A percentile compares a stretch with the other conserved stretches of the same genome.
These are phyloP conservation scores for Lactarius tabidus DNA, from an alignment of 768 basidiomycete species.

Conservation along the genomic window DNA sequence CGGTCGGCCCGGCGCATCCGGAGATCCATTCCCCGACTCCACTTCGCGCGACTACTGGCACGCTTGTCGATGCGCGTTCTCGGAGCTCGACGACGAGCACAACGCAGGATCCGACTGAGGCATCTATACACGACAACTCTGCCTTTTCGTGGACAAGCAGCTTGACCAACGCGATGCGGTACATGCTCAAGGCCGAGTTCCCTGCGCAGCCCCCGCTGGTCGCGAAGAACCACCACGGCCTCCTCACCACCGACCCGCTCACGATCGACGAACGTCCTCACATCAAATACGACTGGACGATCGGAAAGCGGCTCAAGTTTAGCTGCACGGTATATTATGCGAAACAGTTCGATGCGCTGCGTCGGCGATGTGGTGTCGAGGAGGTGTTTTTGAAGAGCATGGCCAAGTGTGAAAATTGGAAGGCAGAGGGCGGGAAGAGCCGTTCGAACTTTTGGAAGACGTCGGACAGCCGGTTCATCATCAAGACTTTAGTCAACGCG, in stretches of 20 bases:
- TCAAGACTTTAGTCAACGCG: slow-evolving; percentile 81
- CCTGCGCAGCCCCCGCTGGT: slow-evolving; percentile 34
- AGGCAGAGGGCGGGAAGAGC: slow-evolving; percentile 78
- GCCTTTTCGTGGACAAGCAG: slow-evolving; percentile 50
- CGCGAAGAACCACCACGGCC: slow-evolving; percentile 46
- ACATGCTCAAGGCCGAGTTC: slow-evolving; percentile 43
- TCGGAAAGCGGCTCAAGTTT: slow-evolving; percentile 70
- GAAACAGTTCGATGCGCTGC: slow-evolving; percentile 67
- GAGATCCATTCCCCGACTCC: background rate
- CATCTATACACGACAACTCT: background rate
- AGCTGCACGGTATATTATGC: slow-evolving; percentile 83
- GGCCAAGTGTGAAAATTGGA: slow-evolving; percentile 58
- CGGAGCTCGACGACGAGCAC: slow-evolving; percentile 17
- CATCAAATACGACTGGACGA: slow-evolving; percentile 77
- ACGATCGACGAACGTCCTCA: slow-evolving; percentile 70
- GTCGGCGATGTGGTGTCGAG: slow-evolving; percentile 65
- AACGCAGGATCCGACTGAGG: slow-evolving; percentile 13
- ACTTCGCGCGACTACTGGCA: background rate
- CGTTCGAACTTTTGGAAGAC: slow-evolving; percentile 81
- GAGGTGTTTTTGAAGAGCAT: slow-evolving; percentile 56
- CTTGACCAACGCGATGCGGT: slow-evolving; percentile 56
- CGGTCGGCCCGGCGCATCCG: slow-evolving; percentile 31
- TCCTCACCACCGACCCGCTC: slow-evolving; percentile 38
- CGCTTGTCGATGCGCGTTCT: background rate
- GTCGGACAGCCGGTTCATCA: slow-evolving; percentile 68